Conservation (phyloP, 768 basidiomycete species). For the Xerocomus potaroensis region DNA sequence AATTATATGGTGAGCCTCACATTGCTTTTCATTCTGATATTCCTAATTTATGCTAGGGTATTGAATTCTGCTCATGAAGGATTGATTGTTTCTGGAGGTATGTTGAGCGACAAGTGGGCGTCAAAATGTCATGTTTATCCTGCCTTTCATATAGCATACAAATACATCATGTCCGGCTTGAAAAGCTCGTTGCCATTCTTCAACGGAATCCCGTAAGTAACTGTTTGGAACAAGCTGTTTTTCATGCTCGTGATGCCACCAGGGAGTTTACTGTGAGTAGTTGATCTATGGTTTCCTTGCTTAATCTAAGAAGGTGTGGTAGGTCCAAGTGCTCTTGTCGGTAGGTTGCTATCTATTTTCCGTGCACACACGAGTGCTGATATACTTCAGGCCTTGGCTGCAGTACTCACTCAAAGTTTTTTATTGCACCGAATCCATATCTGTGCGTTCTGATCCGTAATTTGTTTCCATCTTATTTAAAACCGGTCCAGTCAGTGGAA, state of each 20-base stretch:
- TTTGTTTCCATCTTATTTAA: no score
- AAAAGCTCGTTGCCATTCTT: neutral
- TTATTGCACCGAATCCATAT: constrained; percentile 3
- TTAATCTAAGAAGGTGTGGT: neutral
- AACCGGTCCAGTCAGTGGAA: no score
- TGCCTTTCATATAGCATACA: neutral
- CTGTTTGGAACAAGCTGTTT: neutral
- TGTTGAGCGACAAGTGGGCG: neutral
- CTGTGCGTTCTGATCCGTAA: neutral
- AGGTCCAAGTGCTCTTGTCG: neutral
- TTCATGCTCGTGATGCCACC: neutral
- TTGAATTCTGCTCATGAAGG: constrained; percentile 1
- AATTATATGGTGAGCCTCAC: neutral
- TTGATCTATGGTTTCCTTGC: no score
- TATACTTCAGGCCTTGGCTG: neutral
- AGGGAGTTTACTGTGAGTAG: constrained; percentile 3
- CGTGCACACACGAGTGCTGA: neutral
- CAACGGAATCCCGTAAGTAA: neutral
- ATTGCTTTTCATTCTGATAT: neutral
- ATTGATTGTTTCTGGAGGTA: neutral
- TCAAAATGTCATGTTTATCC: neutral
- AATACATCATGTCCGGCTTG: neutral
- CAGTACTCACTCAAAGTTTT: neutral
- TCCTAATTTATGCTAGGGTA: neutral
- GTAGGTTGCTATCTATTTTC: neutral